Evolutionary conservation across 352 stramenopile species (phyloP).

Genomic region (Globisporangium paroecandrum): DNA sequence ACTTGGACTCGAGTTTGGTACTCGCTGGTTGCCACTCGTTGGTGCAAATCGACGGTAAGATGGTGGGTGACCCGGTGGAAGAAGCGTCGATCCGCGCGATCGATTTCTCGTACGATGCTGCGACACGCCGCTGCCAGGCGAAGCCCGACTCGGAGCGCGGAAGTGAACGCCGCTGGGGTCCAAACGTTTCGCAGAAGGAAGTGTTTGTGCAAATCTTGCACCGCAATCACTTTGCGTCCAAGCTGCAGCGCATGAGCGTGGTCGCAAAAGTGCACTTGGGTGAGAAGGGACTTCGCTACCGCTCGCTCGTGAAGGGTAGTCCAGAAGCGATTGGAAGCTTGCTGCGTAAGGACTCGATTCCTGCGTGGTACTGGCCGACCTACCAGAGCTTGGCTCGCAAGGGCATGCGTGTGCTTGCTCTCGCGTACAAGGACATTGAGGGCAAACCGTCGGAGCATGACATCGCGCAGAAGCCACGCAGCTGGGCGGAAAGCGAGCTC

Average conservation of each 20-base stretch:
- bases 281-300: conserved; percentile 63
- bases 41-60: conserved; percentile 95
- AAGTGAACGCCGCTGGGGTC: conserved; percentile 66
- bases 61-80: conserved; percentile 98
- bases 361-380: conserved; percentile 88
- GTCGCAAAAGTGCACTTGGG: conserved; percentile 88
- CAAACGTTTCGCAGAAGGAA: conserved; percentile 68
- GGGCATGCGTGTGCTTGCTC: conserved; percentile 92
- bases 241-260: conserved; percentile 97
- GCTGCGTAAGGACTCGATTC: conserved; percentile 78
- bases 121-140: conserved; percentile 67
- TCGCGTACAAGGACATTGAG: conserved; percentile 94
- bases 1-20: conserved; percentile 78
- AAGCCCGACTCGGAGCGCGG: conserved; percentile 72
- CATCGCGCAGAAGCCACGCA: conserved; percentile 77
- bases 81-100: conserved; percentile 96
- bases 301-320: conserved; percentile 96
- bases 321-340: conserved; percentile 92
- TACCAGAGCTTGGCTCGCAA: conserved; percentile 81
- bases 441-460: conserved; percentile 63
- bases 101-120: conserved; percentile 86
- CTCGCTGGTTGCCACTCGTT: conserved; percentile 95
- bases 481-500: conserved; percentile 92
- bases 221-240: conserved; percentile 94
- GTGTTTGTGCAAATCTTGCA: conserved; percentile 90